Percentiles rank a stretch among this genome's conserved stretches.
phyloP scores from a whole-genome alignment of 2,329 filamentous ascomycete genomes.

The Botrytis medusae region DNA sequence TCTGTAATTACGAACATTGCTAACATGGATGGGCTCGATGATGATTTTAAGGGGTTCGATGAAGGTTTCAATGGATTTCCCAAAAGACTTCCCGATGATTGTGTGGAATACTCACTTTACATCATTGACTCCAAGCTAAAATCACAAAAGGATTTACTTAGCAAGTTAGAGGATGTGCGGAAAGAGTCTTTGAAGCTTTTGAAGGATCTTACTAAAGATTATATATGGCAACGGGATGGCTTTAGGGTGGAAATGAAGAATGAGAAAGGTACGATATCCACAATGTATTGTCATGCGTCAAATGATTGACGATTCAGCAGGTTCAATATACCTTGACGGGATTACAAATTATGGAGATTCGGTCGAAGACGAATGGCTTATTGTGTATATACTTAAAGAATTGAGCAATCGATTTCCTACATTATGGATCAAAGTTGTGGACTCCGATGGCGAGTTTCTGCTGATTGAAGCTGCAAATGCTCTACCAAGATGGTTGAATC shows the following conservation, averaged over 20 bases:
- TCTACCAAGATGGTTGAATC: slow-evolving; percentile 86
- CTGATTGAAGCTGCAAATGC: slow-evolving; percentile 90
- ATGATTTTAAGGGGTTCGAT: slow-evolving; percentile 64
- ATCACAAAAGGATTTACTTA: slow-evolving; percentile 55
- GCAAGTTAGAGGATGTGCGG: slow-evolving; percentile 69
- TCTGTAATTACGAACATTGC: background rate
- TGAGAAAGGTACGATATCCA: slow-evolving; percentile 49
- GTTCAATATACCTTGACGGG: slow-evolving; percentile 67
- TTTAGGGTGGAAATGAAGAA: slow-evolving; percentile 65
- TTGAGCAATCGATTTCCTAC: slow-evolving; percentile 70
- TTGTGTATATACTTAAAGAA: slow-evolving; percentile 85
- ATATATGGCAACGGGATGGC: slow-evolving; percentile 91
- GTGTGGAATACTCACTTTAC: slow-evolving; percentile 81
- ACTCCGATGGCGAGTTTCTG: slow-evolving; percentile 93
- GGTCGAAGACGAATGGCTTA: slow-evolving; percentile 95
- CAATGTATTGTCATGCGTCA: background rate
- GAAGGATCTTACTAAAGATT: slow-evolving; percentile 69
- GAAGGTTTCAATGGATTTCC: slow-evolving; percentile 60
- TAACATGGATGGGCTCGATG: slow-evolving; percentile 44
- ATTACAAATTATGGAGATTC: slow-evolving; percentile 88
- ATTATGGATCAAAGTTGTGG: slow-evolving; percentile 79
- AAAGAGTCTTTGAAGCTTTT: slow-evolving; percentile 64
- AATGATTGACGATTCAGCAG: slow-evolving; percentile 38
- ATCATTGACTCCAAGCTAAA: slow-evolving; percentile 60
- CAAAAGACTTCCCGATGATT: slow-evolving; percentile 74